Conservation (phyloP, 345 rosid species). For the Aethionema arabicum region DNA sequence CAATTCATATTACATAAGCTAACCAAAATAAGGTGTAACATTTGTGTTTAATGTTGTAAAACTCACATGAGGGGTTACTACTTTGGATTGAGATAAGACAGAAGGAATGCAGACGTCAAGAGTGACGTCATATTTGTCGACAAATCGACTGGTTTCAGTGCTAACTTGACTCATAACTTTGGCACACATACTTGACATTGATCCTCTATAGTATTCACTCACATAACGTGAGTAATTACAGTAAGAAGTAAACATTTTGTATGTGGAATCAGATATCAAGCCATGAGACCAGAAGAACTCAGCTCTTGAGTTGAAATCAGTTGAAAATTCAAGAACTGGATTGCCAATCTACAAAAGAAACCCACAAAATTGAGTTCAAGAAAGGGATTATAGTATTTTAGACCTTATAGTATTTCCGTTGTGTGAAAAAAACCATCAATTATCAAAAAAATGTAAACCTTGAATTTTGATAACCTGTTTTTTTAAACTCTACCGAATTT, state of each 20-base stretch:
- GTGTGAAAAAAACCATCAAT: too few relatives aligned
- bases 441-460: too few relatives aligned
- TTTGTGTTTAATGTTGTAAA: not conserved
- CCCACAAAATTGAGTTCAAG: not conserved
- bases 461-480: too few relatives aligned
- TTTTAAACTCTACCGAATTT: too few relatives aligned
- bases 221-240: slow-evolving; percentile 93
- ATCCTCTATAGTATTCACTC: slow-evolving; percentile 78
- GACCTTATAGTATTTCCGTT: too few relatives aligned
- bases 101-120: slow-evolving; percentile 93
- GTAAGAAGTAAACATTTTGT: slow-evolving; percentile 74
- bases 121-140: slow-evolving; percentile 92
- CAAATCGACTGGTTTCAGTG: slow-evolving; percentile 82
- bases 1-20: slow-evolving; percentile 5
- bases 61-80: slow-evolving; percentile 65
- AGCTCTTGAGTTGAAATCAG: slow-evolving; percentile 90
- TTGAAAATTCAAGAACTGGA: slow-evolving; percentile 84
- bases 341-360: slow-evolving; percentile 67
- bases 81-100: slow-evolving; percentile 72
- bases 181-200: slow-evolving; percentile 72
- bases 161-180: slow-evolving; percentile 82
- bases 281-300: slow-evolving; percentile 99
- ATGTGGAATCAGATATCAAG: slow-evolving; percentile 83
- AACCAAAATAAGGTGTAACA: not conserved
- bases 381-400: not conserved